Evolutionary conservation across 129 eudicot species (phyloP).

Genomic region (Gnaphalium uliginosum): DNA sequence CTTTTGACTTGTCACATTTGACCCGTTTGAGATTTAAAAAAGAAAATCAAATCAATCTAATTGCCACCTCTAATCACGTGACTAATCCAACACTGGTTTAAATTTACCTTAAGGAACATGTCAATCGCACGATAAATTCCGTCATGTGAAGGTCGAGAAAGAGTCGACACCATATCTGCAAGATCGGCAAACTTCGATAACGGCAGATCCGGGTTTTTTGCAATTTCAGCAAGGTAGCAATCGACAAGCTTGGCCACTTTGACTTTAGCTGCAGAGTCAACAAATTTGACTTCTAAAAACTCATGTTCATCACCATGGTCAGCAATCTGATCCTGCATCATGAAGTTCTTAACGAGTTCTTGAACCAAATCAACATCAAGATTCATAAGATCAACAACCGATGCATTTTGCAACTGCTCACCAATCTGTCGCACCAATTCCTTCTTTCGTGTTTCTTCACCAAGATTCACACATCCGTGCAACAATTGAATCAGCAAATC

Average conservation of each 20-base stretch:
- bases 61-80: not conserved
- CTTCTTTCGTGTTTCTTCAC: slow-evolving; percentile 50
- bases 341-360: slow-evolving; percentile 63
- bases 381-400: slow-evolving; percentile 52
- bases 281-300: slow-evolving; percentile 46
- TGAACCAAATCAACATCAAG: slow-evolving; percentile 58
- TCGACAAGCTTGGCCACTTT: slow-evolving; percentile 83
- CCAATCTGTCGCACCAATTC: slow-evolving; percentile 51
- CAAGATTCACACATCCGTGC: slow-evolving; percentile 49
- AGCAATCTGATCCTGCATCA: slow-evolving; percentile 50
- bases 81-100: not conserved
- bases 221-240: slow-evolving; percentile 74
- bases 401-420: slow-evolving; percentile 67
- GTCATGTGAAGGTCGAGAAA: slow-evolving; percentile 68
- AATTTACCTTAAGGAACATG: slow-evolving; percentile 77
- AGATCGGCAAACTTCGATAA: slow-evolving; percentile 57
- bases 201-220: slow-evolving; percentile 62
- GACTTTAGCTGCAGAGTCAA: slow-evolving; percentile 53
- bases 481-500: slow-evolving; percentile 61
- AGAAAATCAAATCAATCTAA: not conserved
- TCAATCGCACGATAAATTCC: slow-evolving; percentile 87
- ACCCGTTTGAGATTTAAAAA: not conserved
- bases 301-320: slow-evolving; percentile 50
- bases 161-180: slow-evolving; percentile 67
- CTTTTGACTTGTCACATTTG: not conserved